Base-by-base conservation (phyloP, 2,329 filamentous ascomycete species). In the Trichoderma hamatum region DNA sequence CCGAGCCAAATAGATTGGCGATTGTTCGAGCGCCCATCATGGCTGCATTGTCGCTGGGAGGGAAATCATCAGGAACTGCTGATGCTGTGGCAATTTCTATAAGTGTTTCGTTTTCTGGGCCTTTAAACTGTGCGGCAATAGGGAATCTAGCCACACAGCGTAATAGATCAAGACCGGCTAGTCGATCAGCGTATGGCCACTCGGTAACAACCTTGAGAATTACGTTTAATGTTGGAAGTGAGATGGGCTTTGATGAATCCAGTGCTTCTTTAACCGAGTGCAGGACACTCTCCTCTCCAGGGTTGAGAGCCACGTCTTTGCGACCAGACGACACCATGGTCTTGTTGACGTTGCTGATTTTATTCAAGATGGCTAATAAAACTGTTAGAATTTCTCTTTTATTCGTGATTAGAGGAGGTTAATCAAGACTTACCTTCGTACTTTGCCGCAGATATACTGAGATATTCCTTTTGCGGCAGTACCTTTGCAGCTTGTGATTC, bases 21-120 rank as follows among this genome's bases (percentile, higher is more conserved):
- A 98, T 84, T 16, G 90, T 88, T 4, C 96, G 91, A 14, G 93
- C 84, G 0, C 91, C 90, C 84, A 99, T 92, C 90, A 98, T 97
- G 13, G 89, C 87, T 72, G 93, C 93, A 79, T 97, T 97, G 65
- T 90, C 85, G 46, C 89, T 89, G 0, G 91, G 83, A 2, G 88
- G 84, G 0, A 85, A 81, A 5, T 88, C 85, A 80, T 87, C 54
- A 1, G 77, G 80, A 70, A 72, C 79, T 72, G 71, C 84, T 70
- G 46, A 81, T 73, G 54, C 77, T 3, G 86, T 78, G 24, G 82
- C 81, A 6, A 84, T 78, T 39, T 89, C 83, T 7, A 97, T 81
- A 14, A 94, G 81, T 43, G 87, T 89, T 3, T 82, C 82, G 34
- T 84, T 81, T 3, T 82, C 80, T 0, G 84, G 80, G 62, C 88